Percentiles rank a stretch among this genome's conserved stretches.
These are phyloP conservation scores for Phyllosticta citriasiana DNA, from an alignment of 2,329 filamentous ascomycete species.

Conservation along the genomic window DNA sequence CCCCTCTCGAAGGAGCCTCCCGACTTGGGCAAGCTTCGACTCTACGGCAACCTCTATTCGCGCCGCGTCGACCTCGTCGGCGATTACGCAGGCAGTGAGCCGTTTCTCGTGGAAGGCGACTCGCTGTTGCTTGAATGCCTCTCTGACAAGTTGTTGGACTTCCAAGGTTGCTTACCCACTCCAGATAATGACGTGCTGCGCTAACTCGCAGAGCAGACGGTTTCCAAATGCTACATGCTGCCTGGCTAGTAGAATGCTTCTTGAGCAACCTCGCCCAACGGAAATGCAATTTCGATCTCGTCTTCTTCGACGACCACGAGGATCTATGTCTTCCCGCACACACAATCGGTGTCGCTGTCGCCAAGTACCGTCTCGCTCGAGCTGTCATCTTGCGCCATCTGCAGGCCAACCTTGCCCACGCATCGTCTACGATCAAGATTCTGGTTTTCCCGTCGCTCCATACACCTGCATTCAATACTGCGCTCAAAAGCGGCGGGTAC, in stretches of 20 bases:
- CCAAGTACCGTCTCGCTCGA: slow-evolving; percentile 53
- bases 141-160: slow-evolving; percentile 53
- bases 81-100: slow-evolving; percentile 64
- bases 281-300: slow-evolving; percentile 60
- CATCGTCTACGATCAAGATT: slow-evolving; percentile 33
- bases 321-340: slow-evolving; percentile 45
- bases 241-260: slow-evolving; percentile 58
- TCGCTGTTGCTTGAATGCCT: slow-evolving; percentile 58
- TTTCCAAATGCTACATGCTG: slow-evolving; percentile 61
- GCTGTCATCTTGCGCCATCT: slow-evolving; percentile 57
- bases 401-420: slow-evolving; percentile 30
- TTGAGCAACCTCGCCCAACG: slow-evolving; percentile 49
- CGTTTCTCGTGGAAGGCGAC: slow-evolving; percentile 65
- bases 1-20: background rate
- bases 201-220: slow-evolving; percentile 31
- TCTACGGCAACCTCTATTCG: slow-evolving; percentile 25
- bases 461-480: slow-evolving; percentile 43
- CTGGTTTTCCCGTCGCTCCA: slow-evolving; percentile 39
- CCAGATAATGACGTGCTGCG: background rate
- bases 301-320: slow-evolving; percentile 55
- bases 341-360: slow-evolving; percentile 17
- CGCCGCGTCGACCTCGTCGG: slow-evolving; percentile 48
- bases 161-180: slow-evolving; percentile 33
- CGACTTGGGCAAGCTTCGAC: background rate
- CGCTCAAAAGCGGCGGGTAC: slow-evolving; percentile 44